Conservation (phyloP, 2,329 filamentous ascomycete species). For the Clonostachys solani region DNA sequence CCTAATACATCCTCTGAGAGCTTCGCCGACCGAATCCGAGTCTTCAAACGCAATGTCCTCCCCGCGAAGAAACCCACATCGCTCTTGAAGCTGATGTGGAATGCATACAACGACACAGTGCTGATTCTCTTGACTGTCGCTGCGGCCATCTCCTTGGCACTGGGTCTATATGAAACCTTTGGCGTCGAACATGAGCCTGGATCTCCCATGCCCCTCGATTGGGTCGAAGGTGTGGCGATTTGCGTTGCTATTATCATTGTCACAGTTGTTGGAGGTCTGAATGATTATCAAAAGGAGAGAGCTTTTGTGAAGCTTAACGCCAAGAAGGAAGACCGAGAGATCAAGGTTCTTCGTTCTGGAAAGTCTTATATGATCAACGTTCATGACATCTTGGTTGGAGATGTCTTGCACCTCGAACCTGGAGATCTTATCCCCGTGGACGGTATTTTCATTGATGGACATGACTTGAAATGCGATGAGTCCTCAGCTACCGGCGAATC, state of each 20-base stretch:
- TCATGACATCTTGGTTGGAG: conserved; percentile 64
- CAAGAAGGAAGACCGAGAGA: conserved; percentile 59
- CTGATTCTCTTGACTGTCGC: conserved; percentile 63
- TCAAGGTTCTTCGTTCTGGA: conserved; percentile 64
- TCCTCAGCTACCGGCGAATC: conserved; percentile 72
- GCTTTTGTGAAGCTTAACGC: conserved; percentile 60
- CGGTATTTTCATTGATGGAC: conserved; percentile 59
- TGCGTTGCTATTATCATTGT: conserved; percentile 62
- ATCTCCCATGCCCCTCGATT: conserved; percentile 47
- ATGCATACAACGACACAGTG: conserved; percentile 65
- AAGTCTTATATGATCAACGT: conserved; percentile 60
- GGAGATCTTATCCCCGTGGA: conserved; percentile 70
- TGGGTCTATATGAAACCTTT: conserved; percentile 65
- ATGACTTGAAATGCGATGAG: conserved; percentile 60
- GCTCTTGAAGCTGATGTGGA: conserved; percentile 59
- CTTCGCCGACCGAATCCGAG: conserved; percentile 46
- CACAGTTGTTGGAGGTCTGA: conserved; percentile 56
- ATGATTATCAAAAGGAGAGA: conserved; percentile 66
- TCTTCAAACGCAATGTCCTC: conserved; percentile 56
- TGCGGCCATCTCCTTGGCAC: conserved; percentile 59
- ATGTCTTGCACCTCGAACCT: conserved; percentile 64
- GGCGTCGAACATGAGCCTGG: conserved; percentile 36
- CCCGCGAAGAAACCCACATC: conserved; percentile 60
- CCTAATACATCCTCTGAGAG: neutral
- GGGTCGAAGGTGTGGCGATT: conserved; percentile 66